Evolutionary conservation across 176 grass and related monocot species (phyloP).

Genomic region (Thalia dealbata): DNA sequence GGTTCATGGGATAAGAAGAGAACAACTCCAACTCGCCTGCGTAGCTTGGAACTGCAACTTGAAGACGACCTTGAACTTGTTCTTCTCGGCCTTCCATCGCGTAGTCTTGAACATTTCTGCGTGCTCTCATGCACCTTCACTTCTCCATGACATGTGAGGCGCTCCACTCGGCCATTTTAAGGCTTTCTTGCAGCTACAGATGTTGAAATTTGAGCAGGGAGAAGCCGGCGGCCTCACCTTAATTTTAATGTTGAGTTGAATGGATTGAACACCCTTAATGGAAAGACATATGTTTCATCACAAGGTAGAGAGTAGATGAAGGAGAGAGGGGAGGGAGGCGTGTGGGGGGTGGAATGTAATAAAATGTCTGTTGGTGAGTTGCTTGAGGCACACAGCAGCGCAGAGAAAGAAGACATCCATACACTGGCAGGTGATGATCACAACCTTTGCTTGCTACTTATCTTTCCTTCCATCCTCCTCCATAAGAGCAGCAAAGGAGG

Average conservation of each 20-base stretch:
- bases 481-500: not conserved
- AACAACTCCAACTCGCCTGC: conserved; percentile 44
- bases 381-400: not conserved
- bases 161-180: no score
- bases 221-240: no score
- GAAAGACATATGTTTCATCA: no score
- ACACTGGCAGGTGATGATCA: conserved; percentile 4
- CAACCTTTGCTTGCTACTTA: not conserved
- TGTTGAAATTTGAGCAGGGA: no score
- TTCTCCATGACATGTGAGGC: not conserved
- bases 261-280: no score
- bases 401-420: not conserved
- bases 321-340: not conserved
- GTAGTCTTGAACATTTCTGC: conserved; percentile 73
- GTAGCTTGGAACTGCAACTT: conserved; percentile 85
- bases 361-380: conserved; percentile 6
- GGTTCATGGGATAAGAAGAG: no score
- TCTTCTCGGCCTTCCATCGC: conserved; percentile 70
- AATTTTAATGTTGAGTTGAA: no score
- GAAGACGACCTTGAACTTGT: conserved; percentile 78
- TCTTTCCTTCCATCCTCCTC: not conserved
- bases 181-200: no score
- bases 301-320: not conserved
- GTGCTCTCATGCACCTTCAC: not conserved
- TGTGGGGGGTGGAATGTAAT: conserved; percentile 4